Evolutionary conservation across 441 rosid species (phyloP).

Genomic region (Pelargonium myrrhifolium): DNA sequence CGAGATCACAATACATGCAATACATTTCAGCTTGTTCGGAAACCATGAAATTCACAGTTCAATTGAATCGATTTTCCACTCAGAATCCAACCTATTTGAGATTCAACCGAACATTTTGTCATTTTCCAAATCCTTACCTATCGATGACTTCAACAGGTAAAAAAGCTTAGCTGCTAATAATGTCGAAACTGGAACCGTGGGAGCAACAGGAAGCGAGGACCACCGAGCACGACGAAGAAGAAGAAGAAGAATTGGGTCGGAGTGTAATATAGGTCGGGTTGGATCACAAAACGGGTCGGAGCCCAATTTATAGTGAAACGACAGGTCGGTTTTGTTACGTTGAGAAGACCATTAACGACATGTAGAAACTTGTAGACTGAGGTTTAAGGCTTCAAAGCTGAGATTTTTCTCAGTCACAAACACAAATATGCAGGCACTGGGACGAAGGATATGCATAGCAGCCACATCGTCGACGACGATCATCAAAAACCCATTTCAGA

Average conservation of each 20-base stretch:
- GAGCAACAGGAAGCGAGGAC: too few species aligned
- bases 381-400: too few species aligned
- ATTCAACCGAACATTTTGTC: not conserved
- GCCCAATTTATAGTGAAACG: not conserved
- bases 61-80: not conserved
- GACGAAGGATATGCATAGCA: not conserved
- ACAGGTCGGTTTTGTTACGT: not conserved
- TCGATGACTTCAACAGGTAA: not conserved
- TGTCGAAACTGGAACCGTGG: too few species aligned
- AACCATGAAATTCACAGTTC: not conserved
- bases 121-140: not conserved
- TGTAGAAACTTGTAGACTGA: not conserved
- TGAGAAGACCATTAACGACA: not conserved
- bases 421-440: not conserved
- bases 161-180: not conserved
- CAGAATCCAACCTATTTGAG: not conserved
- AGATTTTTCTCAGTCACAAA: constrained; percentile 2
- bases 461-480: not conserved
- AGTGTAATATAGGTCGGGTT: too few species aligned
- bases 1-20: not conserved
- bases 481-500: not conserved
- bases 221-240: too few species aligned
- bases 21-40: not conserved
- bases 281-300: not conserved
- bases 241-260: too few species aligned